Percentiles rank a stretch among this genome's conserved stretches.
Evolutionary conservation across 2,329 filamentous ascomycete species (phyloP).

Genomic region (Botryotinia convoluta): DNA sequence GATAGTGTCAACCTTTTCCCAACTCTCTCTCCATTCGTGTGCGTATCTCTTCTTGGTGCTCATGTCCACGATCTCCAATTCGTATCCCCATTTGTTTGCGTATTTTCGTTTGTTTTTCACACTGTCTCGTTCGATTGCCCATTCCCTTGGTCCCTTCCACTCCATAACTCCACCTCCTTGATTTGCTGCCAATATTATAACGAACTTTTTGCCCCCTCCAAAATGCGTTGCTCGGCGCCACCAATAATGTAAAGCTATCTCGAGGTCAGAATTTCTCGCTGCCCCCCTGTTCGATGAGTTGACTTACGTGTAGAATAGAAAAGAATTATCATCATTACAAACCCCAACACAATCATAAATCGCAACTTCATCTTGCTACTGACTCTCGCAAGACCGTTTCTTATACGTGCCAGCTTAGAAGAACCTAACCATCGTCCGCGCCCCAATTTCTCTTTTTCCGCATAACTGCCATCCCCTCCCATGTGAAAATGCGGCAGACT

Average conservation of each 20-base stretch:
- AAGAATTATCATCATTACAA: conserved; percentile 61
- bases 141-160: conserved; percentile 95
- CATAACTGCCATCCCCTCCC: conserved; percentile 48
- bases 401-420: conserved; percentile 48
- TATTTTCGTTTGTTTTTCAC: conserved; percentile 94
- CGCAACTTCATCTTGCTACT: conserved; percentile 65
- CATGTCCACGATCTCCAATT: conserved; percentile 96
- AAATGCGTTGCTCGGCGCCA: conserved; percentile 72
- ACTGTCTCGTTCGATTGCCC: conserved; percentile 96
- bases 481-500: conserved; percentile 72
- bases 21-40: conserved; percentile 98
- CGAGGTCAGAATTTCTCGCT: conserved; percentile 21
- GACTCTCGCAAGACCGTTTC: conserved; percentile 49
- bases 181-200: conserved; percentile 91
- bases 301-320: conserved; percentile 74
- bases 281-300: neutral
- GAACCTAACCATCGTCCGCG: conserved; percentile 56
- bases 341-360: conserved; percentile 55
- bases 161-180: conserved; percentile 97
- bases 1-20: conserved; percentile 97
- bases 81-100: conserved; percentile 83
- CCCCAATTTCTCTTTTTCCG: conserved; percentile 75
- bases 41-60: conserved; percentile 98
- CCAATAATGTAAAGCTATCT: conserved; percentile 44
- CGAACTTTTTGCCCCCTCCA: conserved; percentile 85